Percentiles rank a stretch among this genome's conserved stretches.
These are phyloP conservation scores for Vitis cinerea DNA, from an alignment of 164 flowering plant species.

Conservation along the genomic window DNA sequence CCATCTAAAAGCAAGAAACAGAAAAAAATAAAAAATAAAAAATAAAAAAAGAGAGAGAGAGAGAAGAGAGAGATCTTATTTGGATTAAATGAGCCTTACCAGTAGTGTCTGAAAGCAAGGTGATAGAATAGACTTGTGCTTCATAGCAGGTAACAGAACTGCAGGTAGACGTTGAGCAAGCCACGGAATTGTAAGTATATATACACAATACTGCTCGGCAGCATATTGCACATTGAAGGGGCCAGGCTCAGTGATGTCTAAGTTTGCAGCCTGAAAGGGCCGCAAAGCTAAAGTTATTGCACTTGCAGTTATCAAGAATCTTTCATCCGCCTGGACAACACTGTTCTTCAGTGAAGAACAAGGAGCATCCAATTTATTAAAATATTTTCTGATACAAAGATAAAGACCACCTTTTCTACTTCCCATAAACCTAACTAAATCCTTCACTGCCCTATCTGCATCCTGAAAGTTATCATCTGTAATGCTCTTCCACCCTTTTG, in stretches of 20 bases:
- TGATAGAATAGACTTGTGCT: slow-evolving; percentile 61
- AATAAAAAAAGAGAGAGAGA: not conserved
- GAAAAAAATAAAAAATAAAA: too few species aligned
- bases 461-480: slow-evolving; percentile 27
- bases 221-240: slow-evolving; percentile 34
- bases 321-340: slow-evolving; percentile 46
- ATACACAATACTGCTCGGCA: slow-evolving; percentile 53
- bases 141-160: slow-evolving; percentile 78
- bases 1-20: too few species aligned
- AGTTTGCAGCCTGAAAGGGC: slow-evolving; percentile 55
- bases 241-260: slow-evolving; percentile 23
- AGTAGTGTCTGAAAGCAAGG: slow-evolving; percentile 69
- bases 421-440: slow-evolving; percentile 52
- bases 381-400: slow-evolving; percentile 55
- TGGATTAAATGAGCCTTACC: slow-evolving; percentile 53
- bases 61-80: not conserved
- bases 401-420: slow-evolving; percentile 56
- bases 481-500: slow-evolving; percentile 64
- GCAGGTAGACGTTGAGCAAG: slow-evolving; percentile 71
- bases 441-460: slow-evolving; percentile 55
- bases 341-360: slow-evolving; percentile 20
- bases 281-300: slow-evolving; percentile 79
- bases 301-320: slow-evolving; percentile 76
- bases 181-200: slow-evolving; percentile 80
- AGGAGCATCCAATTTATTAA: slow-evolving; percentile 41